Base-by-base conservation (phyloP, 306 rosid genomes). In the Sophora flavescens region DNA sequence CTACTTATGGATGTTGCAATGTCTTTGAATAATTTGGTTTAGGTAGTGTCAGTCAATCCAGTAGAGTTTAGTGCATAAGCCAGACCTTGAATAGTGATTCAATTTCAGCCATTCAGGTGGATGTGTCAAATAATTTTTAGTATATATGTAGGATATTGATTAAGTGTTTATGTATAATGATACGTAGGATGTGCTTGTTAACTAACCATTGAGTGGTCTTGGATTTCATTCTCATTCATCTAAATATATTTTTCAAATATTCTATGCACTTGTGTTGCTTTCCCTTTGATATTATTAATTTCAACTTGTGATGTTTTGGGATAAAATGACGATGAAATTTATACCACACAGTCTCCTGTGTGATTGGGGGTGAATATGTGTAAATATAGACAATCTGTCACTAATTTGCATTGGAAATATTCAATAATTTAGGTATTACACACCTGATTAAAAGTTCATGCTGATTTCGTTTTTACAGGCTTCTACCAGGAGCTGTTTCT, bases 401-500 rank as follows among this genome's bases (percentile, higher is more conserved):
- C n/a, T 68, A 73, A 60, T 78, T 16, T 47, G 60, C 15, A 1
- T 59, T 53, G n/a, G 14, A 48, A 72, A 62, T 47, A 33, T 71
- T 70, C 50, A 64, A 51, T 42, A 30, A 11, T 39, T 75, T 84
- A 38, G 64, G 52, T 11, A 15, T 22, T 22, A 41, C 30, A 61
- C 61, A n/a, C 9, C 9, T 7, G 51, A 51, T 58, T 72, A 35
- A 66, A 48, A 45, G 18, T 84, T 80, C 6, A 82, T 74, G 66
- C 66, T 77, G 59, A 62, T 83, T 44, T 66, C 76, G 8, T 75
- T 60, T 77, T 77, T 76, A 70, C 89, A 94, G 98, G 97, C 98
- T 81, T 86, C 98, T 64, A 94, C 98, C 13, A 86, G 97, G 84
- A 92, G 98, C 68, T 94, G 98, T 87, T 94, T 94, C 87, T 94